Evolutionary conservation across 306 rosid species (phyloP).

Genomic region (Canavalia gladiata): DNA sequence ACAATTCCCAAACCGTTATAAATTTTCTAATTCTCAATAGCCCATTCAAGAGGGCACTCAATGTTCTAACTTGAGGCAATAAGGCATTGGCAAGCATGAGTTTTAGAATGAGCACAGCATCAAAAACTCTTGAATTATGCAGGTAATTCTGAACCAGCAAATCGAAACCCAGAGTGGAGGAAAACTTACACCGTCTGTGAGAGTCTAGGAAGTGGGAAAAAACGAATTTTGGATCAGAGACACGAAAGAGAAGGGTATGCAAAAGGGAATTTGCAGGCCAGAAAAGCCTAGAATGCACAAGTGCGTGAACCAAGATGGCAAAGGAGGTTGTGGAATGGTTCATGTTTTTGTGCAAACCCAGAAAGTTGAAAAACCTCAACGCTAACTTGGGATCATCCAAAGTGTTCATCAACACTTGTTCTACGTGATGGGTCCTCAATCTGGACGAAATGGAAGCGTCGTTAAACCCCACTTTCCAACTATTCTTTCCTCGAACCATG

Average conservation of each 20-base stretch:
- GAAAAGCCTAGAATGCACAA: constrained; percentile 59
- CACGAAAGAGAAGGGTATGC: constrained; percentile 80
- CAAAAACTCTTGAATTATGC: constrained; percentile 59
- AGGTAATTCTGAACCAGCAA: constrained; percentile 74
- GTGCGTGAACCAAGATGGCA: constrained; percentile 78
- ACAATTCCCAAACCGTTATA: constrained; percentile 66
- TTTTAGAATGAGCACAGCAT: constrained; percentile 64
- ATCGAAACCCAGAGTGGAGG: constrained; percentile 80
- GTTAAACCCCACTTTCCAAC: constrained; percentile 78
- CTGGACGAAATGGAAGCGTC: constrained; percentile 61
- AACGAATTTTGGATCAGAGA: constrained; percentile 62
- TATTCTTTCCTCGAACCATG: constrained; percentile 77
- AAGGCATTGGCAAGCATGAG: constrained; percentile 68
- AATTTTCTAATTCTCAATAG: constrained; percentile 74
- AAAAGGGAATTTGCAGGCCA: constrained; percentile 90
- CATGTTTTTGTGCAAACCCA: constrained; percentile 82
- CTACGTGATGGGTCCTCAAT: constrained; percentile 73
- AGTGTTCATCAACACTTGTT: constrained; percentile 67
- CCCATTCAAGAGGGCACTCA: constrained; percentile 78
- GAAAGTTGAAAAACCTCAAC: constrained; percentile 87
- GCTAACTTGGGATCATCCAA: constrained; percentile 75
- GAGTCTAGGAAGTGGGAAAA: constrained; percentile 58
- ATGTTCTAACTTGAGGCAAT: constrained; percentile 84
- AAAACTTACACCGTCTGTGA: constrained; percentile 51
- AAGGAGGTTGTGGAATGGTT: constrained; percentile 79